Evolutionary conservation across 495 filamentous ascomycete genomes (phyloP), one percentile per base, ranked within the genome.

Genomic region (Echria macrotheca): DNA sequence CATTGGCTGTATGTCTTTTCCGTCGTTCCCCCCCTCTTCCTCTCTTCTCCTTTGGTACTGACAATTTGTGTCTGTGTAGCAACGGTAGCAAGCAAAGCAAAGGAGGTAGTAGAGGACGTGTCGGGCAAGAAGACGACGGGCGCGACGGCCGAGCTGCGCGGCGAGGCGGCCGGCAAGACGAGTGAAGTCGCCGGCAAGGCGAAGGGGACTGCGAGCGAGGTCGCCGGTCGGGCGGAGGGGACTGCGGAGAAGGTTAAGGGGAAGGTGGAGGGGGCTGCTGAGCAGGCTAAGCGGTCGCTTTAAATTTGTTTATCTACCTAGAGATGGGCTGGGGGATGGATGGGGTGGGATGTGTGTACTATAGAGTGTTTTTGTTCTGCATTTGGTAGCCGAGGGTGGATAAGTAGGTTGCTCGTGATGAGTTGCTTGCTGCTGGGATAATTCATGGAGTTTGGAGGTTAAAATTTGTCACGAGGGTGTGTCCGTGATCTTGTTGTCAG

Each of bases 31-130:
- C 23, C 11, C n/a, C 35, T 24, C 8, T 35, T 23, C 23, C 39
- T 26, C 1, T 18, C 26, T 4, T n/a, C n/a, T n/a, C n/a, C n/a
- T n/a, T n/a, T n/a, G n/a, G n/a, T n/a, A n/a, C n/a, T 14, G 4
- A 15, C 8, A 2, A 0, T 3, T 5, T 7, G 1, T n/a, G n/a
- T n/a, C n/a, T n/a, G n/a, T 18, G 14, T 52, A 79, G 75, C 71
- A 50, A 69, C 63, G 42, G 65, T 68, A 11, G 63, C 71, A 11
- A 55, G 64, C 53, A 78, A 77, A 53, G 54, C 74, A 28, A 74
- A 71, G 43, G 61, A 66, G 33, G 64, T 55, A 44, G 46, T 49
- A 17, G 54, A 61, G 14, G 56, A 68, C 17, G 44, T 64, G 22
- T 29, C 43, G 21, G 17, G 14, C 45, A 42, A 46, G 32, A 63